Conservation (phyloP, 2,329 filamentous ascomycete genomes). For the Hirsutella thompsonii region DNA sequence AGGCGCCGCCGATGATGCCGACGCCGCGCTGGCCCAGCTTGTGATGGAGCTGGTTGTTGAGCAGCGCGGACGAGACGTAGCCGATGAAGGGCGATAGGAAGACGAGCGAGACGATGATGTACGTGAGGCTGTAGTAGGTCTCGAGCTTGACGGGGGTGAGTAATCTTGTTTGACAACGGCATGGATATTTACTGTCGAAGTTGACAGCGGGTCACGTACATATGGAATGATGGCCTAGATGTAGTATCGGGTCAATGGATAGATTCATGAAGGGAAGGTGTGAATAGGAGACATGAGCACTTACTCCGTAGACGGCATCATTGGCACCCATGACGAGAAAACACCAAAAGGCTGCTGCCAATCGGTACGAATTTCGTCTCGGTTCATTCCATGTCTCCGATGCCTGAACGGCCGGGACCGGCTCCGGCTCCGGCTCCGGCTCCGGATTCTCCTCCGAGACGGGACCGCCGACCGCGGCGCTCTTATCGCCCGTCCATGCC, state of each 20-base stretch:
- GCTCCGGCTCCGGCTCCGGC: neutral
- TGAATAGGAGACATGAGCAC: too few relatives aligned
- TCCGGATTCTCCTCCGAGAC: too few relatives aligned
- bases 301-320: slow-evolving; percentile 44
- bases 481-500: neutral
- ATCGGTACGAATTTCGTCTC: slow-evolving; percentile 31
- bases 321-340: slow-evolving; percentile 46
- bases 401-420: neutral
- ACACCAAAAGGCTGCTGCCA: slow-evolving; percentile 41
- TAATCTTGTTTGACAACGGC: neutral
- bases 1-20: slow-evolving; percentile 44
- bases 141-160: slow-evolving; percentile 31
- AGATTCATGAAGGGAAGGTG: too few relatives aligned
- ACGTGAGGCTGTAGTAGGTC: slow-evolving; percentile 42
- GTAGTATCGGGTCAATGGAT: neutral
- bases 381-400: slow-evolving; percentile 36
- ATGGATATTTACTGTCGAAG: neutral
- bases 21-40: slow-evolving; percentile 53
- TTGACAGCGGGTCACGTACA: neutral
- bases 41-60: slow-evolving; percentile 48
- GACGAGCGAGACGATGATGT: slow-evolving; percentile 47
- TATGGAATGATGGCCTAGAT: slow-evolving; percentile 18
- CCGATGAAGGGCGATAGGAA: slow-evolving; percentile 52
- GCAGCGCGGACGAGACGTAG: slow-evolving; percentile 46
- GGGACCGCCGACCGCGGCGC: too few relatives aligned